Base-by-base conservation (phyloP, 139 green algal genomes). In the Zygnema circumcarinatum region DNA sequence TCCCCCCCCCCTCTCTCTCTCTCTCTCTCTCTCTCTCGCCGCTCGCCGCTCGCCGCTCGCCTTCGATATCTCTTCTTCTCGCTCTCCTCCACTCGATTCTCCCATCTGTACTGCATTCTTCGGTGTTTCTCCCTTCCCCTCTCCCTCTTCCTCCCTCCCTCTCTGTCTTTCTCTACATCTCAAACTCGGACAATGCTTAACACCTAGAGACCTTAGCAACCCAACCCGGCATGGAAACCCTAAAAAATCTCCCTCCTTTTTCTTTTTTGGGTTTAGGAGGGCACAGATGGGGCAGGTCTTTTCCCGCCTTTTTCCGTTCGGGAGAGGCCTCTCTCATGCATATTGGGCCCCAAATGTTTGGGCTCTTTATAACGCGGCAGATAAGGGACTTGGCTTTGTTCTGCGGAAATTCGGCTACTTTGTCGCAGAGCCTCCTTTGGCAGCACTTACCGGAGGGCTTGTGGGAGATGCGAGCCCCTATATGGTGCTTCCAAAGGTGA, bases 321-420 rank as follows among this genome's bases (percentile, higher is more conserved):
- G 90, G 0, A 92, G 96, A 2, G 96, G 96, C 0, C 90, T 99
- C 40, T 92, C 89, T 22, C 96, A 99, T 83, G 94, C 96, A 0
- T 99, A 98, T 93, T 99, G 96, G 96, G 96, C 96, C 1, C 93
- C 96, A 73, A 99, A 99, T 87, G 85, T 93, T 2, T 99, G 96
- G 96, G 7, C 96, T 20, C 83, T 98, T 38, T 99, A 98, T 91
- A 92, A 90, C 16, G 87, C 75, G 0, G 91, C 90, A 0, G 96
- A 99, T 90, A 98, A 96, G 87, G 68, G 42, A 39, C 38, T 87
- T 11, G 40, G 79, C 1, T 25, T 87, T 40, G 89, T 90, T 36
- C 2, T 84, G 1, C 79, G 78, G 20, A 87, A 35, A 40, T 47
- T 87, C 22, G 79, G 79, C 2, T 32, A 21, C 3, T 35, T 3